Evolutionary conservation across 1,284 basidiomycete species (phyloP).

Genomic region (Somion occarium): DNA sequence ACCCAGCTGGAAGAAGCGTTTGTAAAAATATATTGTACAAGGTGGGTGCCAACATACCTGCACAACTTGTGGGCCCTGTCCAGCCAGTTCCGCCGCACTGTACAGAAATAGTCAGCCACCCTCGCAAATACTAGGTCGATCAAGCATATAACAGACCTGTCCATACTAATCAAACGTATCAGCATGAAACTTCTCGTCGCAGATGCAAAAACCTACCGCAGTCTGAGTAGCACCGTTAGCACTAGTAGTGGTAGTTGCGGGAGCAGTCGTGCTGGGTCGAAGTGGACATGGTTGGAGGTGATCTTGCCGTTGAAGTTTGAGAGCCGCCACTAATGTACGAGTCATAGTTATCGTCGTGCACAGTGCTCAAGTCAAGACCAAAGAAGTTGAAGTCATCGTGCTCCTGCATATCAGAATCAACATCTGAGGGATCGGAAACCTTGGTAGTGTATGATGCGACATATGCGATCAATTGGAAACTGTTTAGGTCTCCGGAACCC

Average conservation of each 20-base stretch:
- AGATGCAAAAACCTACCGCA: background rate
- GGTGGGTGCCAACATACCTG: conserved; percentile 5
- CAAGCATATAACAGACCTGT: conserved; percentile 16
- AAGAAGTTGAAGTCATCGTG: conserved; percentile 28
- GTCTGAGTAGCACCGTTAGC: conserved; percentile 15
- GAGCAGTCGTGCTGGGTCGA: conserved; percentile 11
- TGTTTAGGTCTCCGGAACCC: conserved; percentile 21
- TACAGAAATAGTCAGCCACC: background rate
- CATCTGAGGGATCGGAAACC: conserved; percentile 21
- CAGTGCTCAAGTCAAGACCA: conserved; percentile 20
- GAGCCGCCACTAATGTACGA: conserved; percentile 17
- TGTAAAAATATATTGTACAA: conserved; percentile 6
- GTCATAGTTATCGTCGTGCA: conserved; percentile 22
- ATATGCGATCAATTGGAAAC: conserved; percentile 24
- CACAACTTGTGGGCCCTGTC: conserved; percentile 20
- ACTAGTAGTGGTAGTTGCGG: conserved; percentile 14
- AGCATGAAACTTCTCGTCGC: background rate
- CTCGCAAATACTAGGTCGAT: background rate
- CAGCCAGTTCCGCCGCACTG: conserved; percentile 24
- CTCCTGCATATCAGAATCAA: conserved; percentile 23
- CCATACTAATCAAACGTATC: conserved; percentile 7
- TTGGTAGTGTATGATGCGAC: conserved; percentile 21
- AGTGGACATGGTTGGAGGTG: conserved; percentile 9
- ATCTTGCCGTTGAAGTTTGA: conserved; percentile 8
- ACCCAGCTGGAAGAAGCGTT: background rate